Evolutionary conservation across 2,329 filamentous ascomycete genomes (phyloP).

Genomic region (Paraphaeosphaeria sporulosa): DNA sequence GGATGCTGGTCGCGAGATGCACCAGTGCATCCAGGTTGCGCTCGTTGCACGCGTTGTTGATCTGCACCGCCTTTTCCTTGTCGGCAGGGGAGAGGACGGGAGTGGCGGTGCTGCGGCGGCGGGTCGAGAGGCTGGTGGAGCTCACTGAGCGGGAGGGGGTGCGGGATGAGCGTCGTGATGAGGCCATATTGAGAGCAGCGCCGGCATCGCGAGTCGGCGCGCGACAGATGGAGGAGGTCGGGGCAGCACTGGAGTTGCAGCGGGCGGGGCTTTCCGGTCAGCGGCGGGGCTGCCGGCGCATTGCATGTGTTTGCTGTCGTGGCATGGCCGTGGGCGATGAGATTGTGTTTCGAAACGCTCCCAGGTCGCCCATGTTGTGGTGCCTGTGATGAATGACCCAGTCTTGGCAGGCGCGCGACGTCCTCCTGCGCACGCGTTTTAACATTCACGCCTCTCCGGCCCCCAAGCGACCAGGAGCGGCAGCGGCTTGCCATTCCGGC

Average conservation of each 20-base stretch:
- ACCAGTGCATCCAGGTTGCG: constrained; percentile 51
- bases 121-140: constrained; percentile 33
- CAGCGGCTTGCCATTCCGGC: background rate
- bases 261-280: background rate
- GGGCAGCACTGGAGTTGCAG: background rate
- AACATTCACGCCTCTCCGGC: background rate
- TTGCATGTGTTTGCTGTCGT: background rate
- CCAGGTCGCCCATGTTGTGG: background rate
- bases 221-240: background rate
- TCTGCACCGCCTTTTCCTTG: constrained; percentile 38
- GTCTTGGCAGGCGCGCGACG: background rate
- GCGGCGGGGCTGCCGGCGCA: constrained; percentile 2
- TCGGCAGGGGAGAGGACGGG: constrained; percentile 30
- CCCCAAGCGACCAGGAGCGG: background rate
- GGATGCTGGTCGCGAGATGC: constrained; percentile 51
- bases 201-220: constrained; percentile 27
- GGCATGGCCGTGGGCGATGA: constrained; percentile 11
- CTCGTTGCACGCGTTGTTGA: constrained; percentile 53
- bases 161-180: constrained; percentile 35
- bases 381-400: background rate
- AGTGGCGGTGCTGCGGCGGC: constrained; percentile 25
- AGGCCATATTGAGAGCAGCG: constrained; percentile 33
- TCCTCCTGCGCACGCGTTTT: background rate
- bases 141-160: constrained; percentile 40
- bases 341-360: background rate